Base-by-base conservation (phyloP, 2,329 filamentous ascomycete genomes). In the Colletotrichum magnum region DNA sequence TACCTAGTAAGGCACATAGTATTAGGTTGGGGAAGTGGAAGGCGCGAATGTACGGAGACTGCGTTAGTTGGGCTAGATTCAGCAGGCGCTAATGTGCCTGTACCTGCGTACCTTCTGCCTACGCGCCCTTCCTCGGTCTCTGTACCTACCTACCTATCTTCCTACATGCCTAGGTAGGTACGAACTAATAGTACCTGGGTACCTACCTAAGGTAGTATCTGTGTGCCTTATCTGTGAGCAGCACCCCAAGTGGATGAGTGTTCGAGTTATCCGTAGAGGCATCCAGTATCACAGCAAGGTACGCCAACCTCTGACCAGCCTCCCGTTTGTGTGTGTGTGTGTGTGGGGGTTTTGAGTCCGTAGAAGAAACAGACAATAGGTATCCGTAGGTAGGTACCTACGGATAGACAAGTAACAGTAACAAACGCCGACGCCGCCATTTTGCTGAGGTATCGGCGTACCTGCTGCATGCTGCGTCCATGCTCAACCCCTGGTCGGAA, bases 401-500 rank as follows among this genome's bases (percentile, higher is more conserved):
- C 18, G 18, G 18, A 18, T 18, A 24, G 21, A 24, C 21, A 24
- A 24, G 21, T 24, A 24, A 24, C 21, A 24, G 21, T 24, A 24
- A 24, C 21, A 24, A 24, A 24, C 21, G 21, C 21, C 16, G 41
- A 13, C 41, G 41, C 45, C 45, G 16, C 45, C 15, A 28, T 12
- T 36, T 10, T 36, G 21, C 24, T 47, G 39, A 62, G 59, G 59
- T 26, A 53, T 32, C 28, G 28, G 12, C 36, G 54, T 39, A 18
- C 26, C 52, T 54, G 15, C 21, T 58, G 45, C 45, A 51, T 51
- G 21, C 50, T 54, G 43, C 54, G 39, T 70, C 52, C 47, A 63
- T 62, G 58, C 58, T 36, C 47, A 50, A 41, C 41, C 68, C 68
- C 68, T 68, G 64, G 57, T 54, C 47, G 24, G 47, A 62, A 70